Percentiles rank a stretch among this genome's conserved stretches.
These are phyloP conservation scores for Bassia scoparia DNA, from an alignment of 148 eudicot species.

Conservation along the genomic window DNA sequence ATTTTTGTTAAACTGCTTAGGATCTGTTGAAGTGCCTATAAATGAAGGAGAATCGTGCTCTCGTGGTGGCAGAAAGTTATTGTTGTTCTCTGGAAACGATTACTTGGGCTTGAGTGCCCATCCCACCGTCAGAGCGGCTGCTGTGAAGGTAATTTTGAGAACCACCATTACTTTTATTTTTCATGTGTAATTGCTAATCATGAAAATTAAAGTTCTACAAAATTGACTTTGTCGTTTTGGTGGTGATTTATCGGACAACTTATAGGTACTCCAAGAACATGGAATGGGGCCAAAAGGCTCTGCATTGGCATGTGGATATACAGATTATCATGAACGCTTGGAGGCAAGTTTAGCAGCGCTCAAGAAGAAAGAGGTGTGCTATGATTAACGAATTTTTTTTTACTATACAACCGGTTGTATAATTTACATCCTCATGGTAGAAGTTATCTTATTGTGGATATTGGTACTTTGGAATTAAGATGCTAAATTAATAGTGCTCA, in stretches of 20 bases:
- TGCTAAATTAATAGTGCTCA: not conserved
- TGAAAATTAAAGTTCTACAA: not conserved
- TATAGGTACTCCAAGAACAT: constrained; percentile 70
- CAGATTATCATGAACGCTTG: constrained; percentile 70
- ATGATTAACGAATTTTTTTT: too few species aligned
- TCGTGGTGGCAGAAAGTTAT: constrained; percentile 45
- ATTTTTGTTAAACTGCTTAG: constrained; percentile 29
- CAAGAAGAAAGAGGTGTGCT: constrained; percentile 93
- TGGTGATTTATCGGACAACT: not conserved
- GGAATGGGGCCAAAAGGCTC: constrained; percentile 99
- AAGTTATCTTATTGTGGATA: not conserved
- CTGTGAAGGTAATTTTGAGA: constrained; percentile 54
- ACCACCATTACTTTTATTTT: not conserved
- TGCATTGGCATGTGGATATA: constrained; percentile 91
- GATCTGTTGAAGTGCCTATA: constrained; percentile 34
- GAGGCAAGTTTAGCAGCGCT: constrained; percentile 73
- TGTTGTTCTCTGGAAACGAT: constrained; percentile 95
- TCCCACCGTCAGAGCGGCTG: constrained; percentile 69
- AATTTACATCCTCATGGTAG: not conserved
- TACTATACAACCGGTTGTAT: too few species aligned
- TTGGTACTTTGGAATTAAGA: not conserved
- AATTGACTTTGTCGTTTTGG: constrained; percentile 11
- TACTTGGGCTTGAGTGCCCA: constrained; percentile 94
- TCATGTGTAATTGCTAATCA: not conserved
- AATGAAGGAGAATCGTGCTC: constrained; percentile 29